A percentile compares a stretch with the other conserved stretches of the same genome.
Evolutionary conservation across 352 stramenopile species (phyloP).

Genomic region (Paralagenidium karlingii): DNA sequence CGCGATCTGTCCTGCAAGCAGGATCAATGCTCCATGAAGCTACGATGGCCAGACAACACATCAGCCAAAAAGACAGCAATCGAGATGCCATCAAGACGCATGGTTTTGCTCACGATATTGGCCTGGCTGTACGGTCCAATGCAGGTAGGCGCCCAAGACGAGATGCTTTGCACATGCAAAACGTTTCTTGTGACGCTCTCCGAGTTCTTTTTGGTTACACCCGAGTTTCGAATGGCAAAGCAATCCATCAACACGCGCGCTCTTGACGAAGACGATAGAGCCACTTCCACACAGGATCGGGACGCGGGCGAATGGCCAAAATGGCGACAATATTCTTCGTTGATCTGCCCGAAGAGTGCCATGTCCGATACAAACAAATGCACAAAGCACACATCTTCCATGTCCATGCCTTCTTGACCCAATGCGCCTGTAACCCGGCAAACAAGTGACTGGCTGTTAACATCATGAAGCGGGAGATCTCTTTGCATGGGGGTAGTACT

Average conservation of each 20-base stretch:
- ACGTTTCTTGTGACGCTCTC: conserved; percentile 64
- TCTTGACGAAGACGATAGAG: too few species aligned
- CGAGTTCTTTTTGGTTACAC: conserved; percentile 39
- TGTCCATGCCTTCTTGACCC: conserved; percentile 22
- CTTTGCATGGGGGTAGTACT: background rate
- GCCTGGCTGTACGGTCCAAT: conserved; percentile 98
- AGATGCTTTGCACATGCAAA: conserved; percentile 95
- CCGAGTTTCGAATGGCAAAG: conserved; percentile 71
- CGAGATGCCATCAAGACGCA: background rate
- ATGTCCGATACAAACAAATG: conserved; percentile 96
- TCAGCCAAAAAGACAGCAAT: background rate
- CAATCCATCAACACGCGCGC: conserved; percentile 84
- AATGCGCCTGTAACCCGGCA: conserved; percentile 12
- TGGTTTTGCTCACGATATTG: conserved; percentile 91
- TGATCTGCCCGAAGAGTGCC: conserved; percentile 86
- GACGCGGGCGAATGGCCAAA: conserved; percentile 66
- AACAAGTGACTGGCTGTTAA: background rate
- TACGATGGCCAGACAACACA: background rate
- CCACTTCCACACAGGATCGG: conserved; percentile 72
- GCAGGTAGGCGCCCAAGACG: conserved; percentile 94
- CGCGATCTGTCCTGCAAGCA: conserved; percentile 95
- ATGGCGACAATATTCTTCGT: conserved; percentile 88
- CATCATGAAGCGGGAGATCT: background rate
- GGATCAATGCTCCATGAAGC: conserved; percentile 82
- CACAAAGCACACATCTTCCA: conserved; percentile 92